Percentiles rank a stretch among this genome's conserved stretches.
Evolutionary conservation across 352 stramenopile species (phyloP).

Genomic region (Phytophthora pini): DNA sequence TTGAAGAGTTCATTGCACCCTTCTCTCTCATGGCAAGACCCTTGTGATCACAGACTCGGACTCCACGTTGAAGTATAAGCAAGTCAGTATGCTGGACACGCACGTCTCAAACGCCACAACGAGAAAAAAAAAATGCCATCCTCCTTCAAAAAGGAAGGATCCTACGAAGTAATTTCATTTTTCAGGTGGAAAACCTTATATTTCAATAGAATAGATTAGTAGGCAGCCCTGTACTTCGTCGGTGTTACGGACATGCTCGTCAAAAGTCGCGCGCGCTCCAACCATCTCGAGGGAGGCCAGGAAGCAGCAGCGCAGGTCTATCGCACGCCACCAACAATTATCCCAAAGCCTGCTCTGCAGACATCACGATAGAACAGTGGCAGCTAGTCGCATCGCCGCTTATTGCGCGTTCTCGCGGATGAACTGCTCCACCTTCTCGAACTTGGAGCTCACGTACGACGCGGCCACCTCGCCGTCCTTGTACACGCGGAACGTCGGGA

Average conservation of each 20-base stretch:
- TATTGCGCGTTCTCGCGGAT: conserved; percentile 56
- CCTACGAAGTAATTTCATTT: not conserved
- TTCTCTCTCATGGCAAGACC: no score
- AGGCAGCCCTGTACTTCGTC: not conserved
- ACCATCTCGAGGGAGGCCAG: not conserved
- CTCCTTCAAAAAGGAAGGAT: not conserved
- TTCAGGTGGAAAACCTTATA: conserved; percentile 2
- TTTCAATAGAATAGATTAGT: conserved; percentile 24
- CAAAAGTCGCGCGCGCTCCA: conserved; percentile 2
- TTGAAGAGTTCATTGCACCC: no score
- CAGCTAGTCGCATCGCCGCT: not conserved
- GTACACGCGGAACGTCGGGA: conserved; percentile 83
- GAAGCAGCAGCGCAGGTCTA: not conserved
- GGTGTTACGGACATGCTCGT: conserved; percentile 7
- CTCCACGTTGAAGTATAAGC: no score
- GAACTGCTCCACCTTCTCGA: conserved; percentile 83
- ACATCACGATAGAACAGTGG: not conserved
- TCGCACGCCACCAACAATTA: not conserved
- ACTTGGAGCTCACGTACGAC: conserved; percentile 83
- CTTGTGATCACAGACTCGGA: no score
- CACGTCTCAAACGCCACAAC: not conserved
- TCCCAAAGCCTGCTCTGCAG: no score
- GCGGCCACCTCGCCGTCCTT: conserved; percentile 67
- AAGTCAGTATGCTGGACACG: no score
- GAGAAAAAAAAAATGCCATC: no score